A percentile compares a stretch with the other conserved stretches of the same genome.
These are phyloP conservation scores for Hanseniaspora uvarum DNA, from an alignment of 1,139 yeast genomes.

Conservation along the genomic window DNA sequence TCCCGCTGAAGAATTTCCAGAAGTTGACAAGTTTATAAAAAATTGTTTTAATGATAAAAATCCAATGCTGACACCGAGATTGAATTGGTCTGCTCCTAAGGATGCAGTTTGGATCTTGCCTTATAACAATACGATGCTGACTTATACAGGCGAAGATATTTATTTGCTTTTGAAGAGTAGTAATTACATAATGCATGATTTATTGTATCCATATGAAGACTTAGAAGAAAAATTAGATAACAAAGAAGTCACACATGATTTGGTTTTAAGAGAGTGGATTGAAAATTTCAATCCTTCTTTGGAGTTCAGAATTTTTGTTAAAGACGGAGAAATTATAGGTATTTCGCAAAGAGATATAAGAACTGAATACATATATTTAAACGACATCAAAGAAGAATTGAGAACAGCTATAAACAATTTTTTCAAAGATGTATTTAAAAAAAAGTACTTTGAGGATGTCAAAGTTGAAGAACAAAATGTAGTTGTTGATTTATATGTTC, in stretches of 20 bases:
- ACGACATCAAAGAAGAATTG: constrained; percentile 39
- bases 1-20: constrained; percentile 45
- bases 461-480: constrained; percentile 31
- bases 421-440: constrained; percentile 40
- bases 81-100: constrained; percentile 95
- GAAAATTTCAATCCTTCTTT: constrained; percentile 67
- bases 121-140: constrained; percentile 55
- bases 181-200: constrained; percentile 75
- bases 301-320: constrained; percentile 77
- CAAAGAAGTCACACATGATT: constrained; percentile 37
- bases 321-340: constrained; percentile 50
- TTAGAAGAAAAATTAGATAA: constrained; percentile 25
- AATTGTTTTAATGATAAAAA: constrained; percentile 38
- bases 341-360: constrained; percentile 79
- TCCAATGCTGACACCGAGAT: constrained; percentile 52
- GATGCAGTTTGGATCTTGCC: constrained; percentile 90
- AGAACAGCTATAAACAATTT: constrained; percentile 45
- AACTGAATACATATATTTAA: constrained; percentile 56
- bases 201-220: constrained; percentile 57
- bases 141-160: constrained; percentile 60
- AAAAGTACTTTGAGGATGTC: constrained; percentile 42
- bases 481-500: constrained; percentile 72
- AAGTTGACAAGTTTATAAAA: constrained; percentile 47
- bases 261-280: constrained; percentile 74
- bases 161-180: constrained; percentile 76